phyloP scores from a whole-genome alignment of 768 basidiomycete species.

The Termitomyces sp. region DNA sequence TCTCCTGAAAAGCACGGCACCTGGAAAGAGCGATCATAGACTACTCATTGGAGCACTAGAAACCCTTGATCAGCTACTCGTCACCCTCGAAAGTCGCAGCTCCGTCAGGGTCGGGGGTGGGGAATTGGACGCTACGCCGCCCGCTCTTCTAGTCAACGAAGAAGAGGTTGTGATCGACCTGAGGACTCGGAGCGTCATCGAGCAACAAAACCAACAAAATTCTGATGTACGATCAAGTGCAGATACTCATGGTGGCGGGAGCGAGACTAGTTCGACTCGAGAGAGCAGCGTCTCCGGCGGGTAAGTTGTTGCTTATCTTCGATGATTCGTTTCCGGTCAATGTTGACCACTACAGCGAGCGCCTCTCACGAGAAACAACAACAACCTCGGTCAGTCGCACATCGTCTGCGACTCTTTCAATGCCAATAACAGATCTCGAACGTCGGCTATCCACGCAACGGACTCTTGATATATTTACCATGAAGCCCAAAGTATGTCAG shows the following conservation, averaged over 20 bases:
- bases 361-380: slow-evolving; percentile 57
- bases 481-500: slow-evolving; percentile 76
- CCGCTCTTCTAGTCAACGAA: slow-evolving; percentile 18
- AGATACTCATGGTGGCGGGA: slow-evolving; percentile 34
- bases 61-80: slow-evolving; percentile 72
- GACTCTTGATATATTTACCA: slow-evolving; percentile 92
- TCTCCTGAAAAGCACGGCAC: slow-evolving; percentile 80
- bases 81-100: slow-evolving; percentile 58
- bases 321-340: background rate
- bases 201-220: slow-evolving; percentile 17
- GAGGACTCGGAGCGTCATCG: slow-evolving; percentile 33
- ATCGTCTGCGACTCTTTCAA: slow-evolving; percentile 48
- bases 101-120: slow-evolving; percentile 58
- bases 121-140: slow-evolving; percentile 12
- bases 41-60: slow-evolving; percentile 78
- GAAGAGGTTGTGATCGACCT: slow-evolving; percentile 61
- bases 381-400: slow-evolving; percentile 49
- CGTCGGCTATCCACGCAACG: slow-evolving; percentile 69
- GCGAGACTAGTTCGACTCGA: slow-evolving; percentile 47
- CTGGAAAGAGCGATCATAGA: slow-evolving; percentile 83
- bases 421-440: slow-evolving; percentile 77
- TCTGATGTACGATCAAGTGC: slow-evolving; percentile 17
- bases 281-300: slow-evolving; percentile 52
- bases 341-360: slow-evolving; percentile 37
- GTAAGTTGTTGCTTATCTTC: slow-evolving; percentile 33